Conservation (phyloP, 2,329 filamentous ascomycete species). For the Trichoderma lentiforme region DNA sequence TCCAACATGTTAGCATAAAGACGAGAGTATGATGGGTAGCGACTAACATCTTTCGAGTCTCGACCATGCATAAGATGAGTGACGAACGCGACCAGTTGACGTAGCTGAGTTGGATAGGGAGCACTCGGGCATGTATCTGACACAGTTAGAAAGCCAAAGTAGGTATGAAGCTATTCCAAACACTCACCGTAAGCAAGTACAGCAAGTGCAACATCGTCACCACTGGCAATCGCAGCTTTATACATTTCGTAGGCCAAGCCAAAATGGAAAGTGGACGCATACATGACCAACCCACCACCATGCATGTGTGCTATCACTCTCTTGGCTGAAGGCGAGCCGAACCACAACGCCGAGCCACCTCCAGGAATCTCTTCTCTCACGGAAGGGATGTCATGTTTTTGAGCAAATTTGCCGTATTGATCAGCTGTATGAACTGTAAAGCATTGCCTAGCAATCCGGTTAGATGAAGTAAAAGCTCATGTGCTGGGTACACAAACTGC, state of each 20-base stretch:
- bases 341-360: not conserved
- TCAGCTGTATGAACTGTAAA: not conserved
- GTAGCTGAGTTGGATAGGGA: not conserved
- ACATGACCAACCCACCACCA: not conserved
- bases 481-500: not conserved
- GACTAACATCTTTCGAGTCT: not conserved
- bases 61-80: not conserved
- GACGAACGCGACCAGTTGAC: not conserved
- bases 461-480: not conserved
- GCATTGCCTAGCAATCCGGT: not conserved
- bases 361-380: not conserved
- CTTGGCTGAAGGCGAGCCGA: not conserved
- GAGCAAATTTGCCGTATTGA: not conserved
- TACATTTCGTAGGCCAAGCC: not conserved
- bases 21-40: not conserved
- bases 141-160: not conserved
- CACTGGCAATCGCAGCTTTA: not conserved
- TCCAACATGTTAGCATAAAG: not conserved
- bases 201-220: not conserved
- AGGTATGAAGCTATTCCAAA: not conserved
- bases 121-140: not conserved
- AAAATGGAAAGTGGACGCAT: not conserved
- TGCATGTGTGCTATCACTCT: conserved; percentile 1
- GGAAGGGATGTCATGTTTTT: not conserved
- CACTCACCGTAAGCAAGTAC: not conserved